Evolutionary conservation across 108 stramenopile genomes (phyloP), one percentile per base, ranked within the genome.

Genomic region (Halocafeteria seosinensis): DNA sequence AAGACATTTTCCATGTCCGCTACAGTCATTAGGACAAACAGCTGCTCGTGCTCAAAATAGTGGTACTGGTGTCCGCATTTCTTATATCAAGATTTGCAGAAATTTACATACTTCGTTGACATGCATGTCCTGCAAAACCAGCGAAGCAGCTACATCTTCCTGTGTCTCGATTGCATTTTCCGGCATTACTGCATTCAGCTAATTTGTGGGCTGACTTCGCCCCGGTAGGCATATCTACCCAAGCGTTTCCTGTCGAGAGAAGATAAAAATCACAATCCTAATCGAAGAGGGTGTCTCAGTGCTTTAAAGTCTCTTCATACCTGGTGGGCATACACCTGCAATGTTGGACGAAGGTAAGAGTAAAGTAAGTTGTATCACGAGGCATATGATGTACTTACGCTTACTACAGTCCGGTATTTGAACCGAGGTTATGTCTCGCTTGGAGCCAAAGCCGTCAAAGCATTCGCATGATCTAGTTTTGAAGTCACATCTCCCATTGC

Each of bases 111-210:
- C 66, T 13, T 1, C 59, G 25, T 5, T 74, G 66, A 67, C 78
- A 83, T 0, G 76, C 78, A 37, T 61, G 61, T 28, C 77, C 81
- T 36, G 57, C 69, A 38, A 79, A 84, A 4, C 77, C 77, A 5
- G 50, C 76, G 6, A 52, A 51, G 80, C 83, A 84, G 1, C 11
- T 5, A 67, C 83, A 84, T 34, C 32, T 32, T 23, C 81, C 81
- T 21, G 67, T 34, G 0, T 51, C 27, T 11, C 75, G 55, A 62
- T 81, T 71, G 62, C 83, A 84, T 6, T 25, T 25, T 1, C 83
- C 83, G 37, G 51, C 51, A 50, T 76, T 70, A 26, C 71, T 73
- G 77, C 83, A 84, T 61, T 80, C 79, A 6, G 50, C 74, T 21
- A 25, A 34, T 5, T 27, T 36, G 66, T 79, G 80, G 13, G 78